Conservation (phyloP, 148 eudicot species). For the Cornus kousa region DNA sequence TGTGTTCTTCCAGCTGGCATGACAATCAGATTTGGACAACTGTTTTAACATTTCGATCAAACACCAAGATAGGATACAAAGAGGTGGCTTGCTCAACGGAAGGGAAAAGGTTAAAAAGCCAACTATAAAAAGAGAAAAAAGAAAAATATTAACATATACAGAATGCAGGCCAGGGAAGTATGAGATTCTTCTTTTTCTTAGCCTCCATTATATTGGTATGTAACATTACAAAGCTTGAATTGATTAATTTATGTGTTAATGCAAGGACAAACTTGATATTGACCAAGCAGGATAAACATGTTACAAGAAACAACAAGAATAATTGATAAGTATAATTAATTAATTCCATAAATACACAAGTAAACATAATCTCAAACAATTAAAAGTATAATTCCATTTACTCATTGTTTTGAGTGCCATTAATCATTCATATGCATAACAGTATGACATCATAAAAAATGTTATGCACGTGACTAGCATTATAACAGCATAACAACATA, state of each 20-base stretch:
- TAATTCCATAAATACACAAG: neutral
- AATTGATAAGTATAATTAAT: neutral
- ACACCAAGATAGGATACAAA: neutral
- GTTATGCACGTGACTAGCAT: neutral
- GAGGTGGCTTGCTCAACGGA: neutral
- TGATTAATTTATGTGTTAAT: too few relatives aligned
- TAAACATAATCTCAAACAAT: neutral
- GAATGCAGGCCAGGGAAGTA: neutral
- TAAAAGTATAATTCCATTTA: neutral
- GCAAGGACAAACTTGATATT: neutral
- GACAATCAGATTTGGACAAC: too few relatives aligned
- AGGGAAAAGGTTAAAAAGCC: neutral
- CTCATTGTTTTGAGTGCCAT: neutral
- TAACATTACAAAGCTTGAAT: neutral
- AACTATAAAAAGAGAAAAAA: neutral
- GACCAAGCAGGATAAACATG: too few relatives aligned
- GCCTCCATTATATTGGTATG: too few relatives aligned
- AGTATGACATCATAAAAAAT: neutral
- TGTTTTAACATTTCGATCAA: too few relatives aligned
- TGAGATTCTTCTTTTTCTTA: too few relatives aligned
- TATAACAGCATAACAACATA: neutral
- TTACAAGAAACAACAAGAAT: neutral
- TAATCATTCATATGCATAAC: neutral
- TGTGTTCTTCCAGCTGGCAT: too few relatives aligned
- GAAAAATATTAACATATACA: neutral